Percentiles rank a stretch among this genome's conserved stretches.
Evolutionary conservation across 2,329 filamentous ascomycete species (phyloP).

Genomic region (Cladosporium sp.): DNA sequence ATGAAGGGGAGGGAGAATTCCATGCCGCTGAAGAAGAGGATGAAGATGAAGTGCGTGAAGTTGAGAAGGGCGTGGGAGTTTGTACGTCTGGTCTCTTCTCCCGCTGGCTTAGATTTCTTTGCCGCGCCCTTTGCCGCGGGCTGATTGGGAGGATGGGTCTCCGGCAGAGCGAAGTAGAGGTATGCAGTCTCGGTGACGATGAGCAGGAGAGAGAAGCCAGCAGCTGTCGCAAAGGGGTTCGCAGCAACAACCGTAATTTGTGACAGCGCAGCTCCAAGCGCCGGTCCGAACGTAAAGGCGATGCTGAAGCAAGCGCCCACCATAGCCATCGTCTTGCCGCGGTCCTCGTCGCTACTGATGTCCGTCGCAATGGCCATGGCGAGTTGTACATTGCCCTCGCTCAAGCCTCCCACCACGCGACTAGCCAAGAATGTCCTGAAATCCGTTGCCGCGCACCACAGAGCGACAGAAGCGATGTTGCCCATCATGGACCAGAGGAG

Average conservation of each 20-base stretch:
- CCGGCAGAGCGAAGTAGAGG: slow-evolving; percentile 77
- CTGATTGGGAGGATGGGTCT: slow-evolving; percentile 61
- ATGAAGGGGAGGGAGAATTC: slow-evolving; percentile 97
- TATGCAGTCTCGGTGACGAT: slow-evolving; percentile 87
- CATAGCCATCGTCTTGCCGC: slow-evolving; percentile 90
- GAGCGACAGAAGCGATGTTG: slow-evolving; percentile 86
- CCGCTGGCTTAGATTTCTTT: slow-evolving; percentile 18
- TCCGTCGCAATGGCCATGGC: slow-evolving; percentile 96
- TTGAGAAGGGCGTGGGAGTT: slow-evolving; percentile 85
- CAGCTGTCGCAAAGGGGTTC: slow-evolving; percentile 92
- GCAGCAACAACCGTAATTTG: slow-evolving; percentile 71
- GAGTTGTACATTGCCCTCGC: slow-evolving; percentile 94
- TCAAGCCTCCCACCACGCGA: slow-evolving; percentile 84
- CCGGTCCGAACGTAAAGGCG: slow-evolving; percentile 94
- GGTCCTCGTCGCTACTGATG: slow-evolving; percentile 78
- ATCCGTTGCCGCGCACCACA: slow-evolving; percentile 91
- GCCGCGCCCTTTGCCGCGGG: slow-evolving; percentile 18
- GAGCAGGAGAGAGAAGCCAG: slow-evolving; percentile 78
- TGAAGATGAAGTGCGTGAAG: slow-evolving; percentile 79
- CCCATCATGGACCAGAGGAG: slow-evolving; percentile 88
- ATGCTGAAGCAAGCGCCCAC: slow-evolving; percentile 96
- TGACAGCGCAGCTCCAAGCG: slow-evolving; percentile 81
- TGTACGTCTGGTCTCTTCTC: slow-evolving; percentile 48
- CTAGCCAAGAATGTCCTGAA: slow-evolving; percentile 96
- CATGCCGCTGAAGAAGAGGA: slow-evolving; percentile 97